Evolutionary conservation across 2,329 filamentous ascomycete species (phyloP).

Genomic region (Colletotrichum sp.): DNA sequence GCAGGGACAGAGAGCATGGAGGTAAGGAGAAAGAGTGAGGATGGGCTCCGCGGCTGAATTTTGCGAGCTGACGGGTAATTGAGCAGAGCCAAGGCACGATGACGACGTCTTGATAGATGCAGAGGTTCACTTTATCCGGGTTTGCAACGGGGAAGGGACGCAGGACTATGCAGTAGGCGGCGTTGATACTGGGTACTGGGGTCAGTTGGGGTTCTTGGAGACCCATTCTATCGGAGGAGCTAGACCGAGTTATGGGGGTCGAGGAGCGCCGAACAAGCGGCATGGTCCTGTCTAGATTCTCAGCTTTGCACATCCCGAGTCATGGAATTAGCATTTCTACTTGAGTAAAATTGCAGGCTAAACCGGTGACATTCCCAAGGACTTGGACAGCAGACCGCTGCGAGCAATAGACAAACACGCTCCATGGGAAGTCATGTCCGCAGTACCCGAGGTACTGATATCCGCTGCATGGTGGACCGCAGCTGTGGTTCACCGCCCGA

Average conservation of each 20-base stretch:
- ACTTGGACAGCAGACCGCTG: background rate
- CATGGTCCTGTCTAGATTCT: background rate
- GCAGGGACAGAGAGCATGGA: background rate
- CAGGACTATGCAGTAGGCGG: background rate
- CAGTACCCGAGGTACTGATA: background rate
- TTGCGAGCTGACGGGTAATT: background rate
- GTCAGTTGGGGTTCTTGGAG: background rate
- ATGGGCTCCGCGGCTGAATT: background rate
- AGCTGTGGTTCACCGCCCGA: background rate
- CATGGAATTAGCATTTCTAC: background rate
- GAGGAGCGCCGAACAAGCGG: background rate
- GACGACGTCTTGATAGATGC: background rate
- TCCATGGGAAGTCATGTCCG: background rate
- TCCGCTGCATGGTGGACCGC: background rate
- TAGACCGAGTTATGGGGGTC: background rate
- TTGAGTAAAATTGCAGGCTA: background rate
- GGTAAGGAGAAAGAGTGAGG: background rate
- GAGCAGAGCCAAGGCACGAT: background rate
- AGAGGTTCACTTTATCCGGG: background rate
- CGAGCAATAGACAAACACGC: background rate
- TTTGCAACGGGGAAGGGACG: background rate
- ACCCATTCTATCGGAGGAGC: background rate
- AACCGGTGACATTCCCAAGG: background rate
- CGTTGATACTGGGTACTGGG: background rate
- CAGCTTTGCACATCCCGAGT: background rate